Base-by-base conservation (phyloP, 2,329 filamentous ascomycete genomes). In the Aureobasidium namibiae region DNA sequence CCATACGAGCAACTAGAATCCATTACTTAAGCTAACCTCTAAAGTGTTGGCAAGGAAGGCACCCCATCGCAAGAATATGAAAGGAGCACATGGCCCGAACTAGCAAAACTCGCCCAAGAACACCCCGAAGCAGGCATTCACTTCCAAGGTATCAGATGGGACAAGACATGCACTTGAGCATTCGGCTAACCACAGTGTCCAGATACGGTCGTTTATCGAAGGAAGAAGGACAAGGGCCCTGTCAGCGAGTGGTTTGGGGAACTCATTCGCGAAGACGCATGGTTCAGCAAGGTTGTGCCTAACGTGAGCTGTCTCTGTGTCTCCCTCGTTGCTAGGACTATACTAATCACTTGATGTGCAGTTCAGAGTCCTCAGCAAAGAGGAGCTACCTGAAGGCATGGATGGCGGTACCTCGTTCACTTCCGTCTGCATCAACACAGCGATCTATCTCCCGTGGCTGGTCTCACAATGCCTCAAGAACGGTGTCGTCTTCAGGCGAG, bases 381-480 rank as follows among this genome's bases (percentile, higher is more conserved):
- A 62, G 5, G 66, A 70, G 65, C 75, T 95, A 1, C 82, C 83
- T 0, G 66, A 75, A 0, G 88, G 82, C 18, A 82, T 86, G 56
- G 86, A 90, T 61, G 87, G 86, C 11, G 91, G 85, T 24, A 88
- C 83, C 53, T 78, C 81, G 59, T 96, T 94, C 72, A 90, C 83
- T 8, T 92, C 89, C 1, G 86, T 96, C 41, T 96, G 92, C 74
- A 92, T 96, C 71, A 96, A 97, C 75, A 89, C 89, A 0, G 84
- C 88, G 42, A 75, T 96, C 60, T 97, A 96, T 74, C 83, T 96
- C 2, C 84, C 89, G 4, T 96, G 89, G 84, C 84, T 97, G 0
- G 77, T 89, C 0, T 88, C 89, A 0, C 86, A 94, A 74, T 95
- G 90, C 70, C 79, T 88, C 29, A 84, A 83, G 65, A 82, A 84